Evolutionary conservation across 208 protist species (phyloP).

Genomic region (Trichomonas vaginalis): DNA sequence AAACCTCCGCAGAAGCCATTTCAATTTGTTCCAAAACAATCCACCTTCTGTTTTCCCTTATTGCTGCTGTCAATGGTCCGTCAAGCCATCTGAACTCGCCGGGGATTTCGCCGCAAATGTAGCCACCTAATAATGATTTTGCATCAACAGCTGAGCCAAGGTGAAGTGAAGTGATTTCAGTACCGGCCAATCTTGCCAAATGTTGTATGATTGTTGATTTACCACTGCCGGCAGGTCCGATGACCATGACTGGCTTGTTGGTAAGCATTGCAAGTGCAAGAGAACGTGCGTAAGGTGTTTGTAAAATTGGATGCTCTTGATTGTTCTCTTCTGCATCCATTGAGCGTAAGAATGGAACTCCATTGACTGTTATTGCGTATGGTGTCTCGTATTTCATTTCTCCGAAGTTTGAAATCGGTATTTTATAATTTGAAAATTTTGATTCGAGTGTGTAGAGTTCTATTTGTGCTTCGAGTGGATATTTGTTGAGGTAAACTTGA

Average conservation of each 20-base stretch:
- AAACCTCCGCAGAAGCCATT: slow-evolving; percentile 84
- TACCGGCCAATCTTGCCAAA: neutral
- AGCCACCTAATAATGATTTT: slow-evolving; percentile 92
- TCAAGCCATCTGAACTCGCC: slow-evolving; percentile 88
- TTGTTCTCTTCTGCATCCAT: neutral
- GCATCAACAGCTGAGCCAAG: slow-evolving; percentile 88
- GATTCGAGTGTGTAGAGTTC: neutral
- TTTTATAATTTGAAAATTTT: neutral
- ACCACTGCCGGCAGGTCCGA: slow-evolving; percentile 24
- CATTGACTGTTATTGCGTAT: neutral
- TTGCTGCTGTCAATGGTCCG: neutral
- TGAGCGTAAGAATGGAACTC: neutral
- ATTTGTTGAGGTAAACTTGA: neutral
- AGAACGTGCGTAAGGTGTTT: neutral
- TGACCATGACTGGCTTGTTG: slow-evolving; percentile 23
- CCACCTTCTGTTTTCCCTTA: slow-evolving; percentile 67
- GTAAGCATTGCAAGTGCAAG: neutral
- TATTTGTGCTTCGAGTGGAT: neutral
- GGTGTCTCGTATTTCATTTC: neutral
- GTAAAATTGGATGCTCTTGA: neutral
- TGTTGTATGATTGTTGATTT: slow-evolving; percentile 28
- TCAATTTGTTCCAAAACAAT: slow-evolving; percentile 97
- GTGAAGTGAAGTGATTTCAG: slow-evolving; percentile 29
- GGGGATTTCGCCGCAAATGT: slow-evolving; percentile 83
- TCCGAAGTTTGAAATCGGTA: neutral